Base-by-base conservation (phyloP, 192 early-diverging fungal species). In the Lobulomyces angularis region DNA sequence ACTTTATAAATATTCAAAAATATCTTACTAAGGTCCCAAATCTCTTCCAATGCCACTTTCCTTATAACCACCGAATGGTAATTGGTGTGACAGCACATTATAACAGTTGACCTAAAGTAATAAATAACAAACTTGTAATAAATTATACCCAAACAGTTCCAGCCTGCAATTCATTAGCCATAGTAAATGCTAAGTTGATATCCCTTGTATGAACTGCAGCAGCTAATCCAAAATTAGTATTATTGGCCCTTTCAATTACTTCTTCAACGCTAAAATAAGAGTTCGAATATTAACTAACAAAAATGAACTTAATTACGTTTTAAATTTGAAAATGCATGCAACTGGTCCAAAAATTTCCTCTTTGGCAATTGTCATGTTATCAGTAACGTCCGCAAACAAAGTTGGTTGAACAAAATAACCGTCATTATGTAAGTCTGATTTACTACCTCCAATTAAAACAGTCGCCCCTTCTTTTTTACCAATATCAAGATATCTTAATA, bases 311-410 rank as follows among this genome's bases (percentile, higher is more conserved):
- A 8, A 16, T 0, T 5, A 19, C 26, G 27, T 32, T 12, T 52
- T 33, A 30, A 61, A 90, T n/a, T 45, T 64, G 50, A 75, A 76
- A 21, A 95, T 61, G 8, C 74, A 80, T 24, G 80, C 82, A 20
- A 95, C 74, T 5, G 90, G 90, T 5, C 90, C 90, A 73, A 95
- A 95, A 5, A 83, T 88, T 52, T 96, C 92, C 53, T 91, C 84
- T 16, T 43, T 67, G 22, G 69, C 57, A 44, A 96, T 79, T 12
- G 48, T 49, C 70, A 82, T 80, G 24, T 65, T 61, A 23, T 75
- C 65, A 5, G 51, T 64, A 55, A 87, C 82, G 16, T 75, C 58
- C 1, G 69, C 61, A 22, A 90, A 57, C 14, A 94, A 69, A 1
- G 90, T 88, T 14, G 90, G 90, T 16, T 77, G 59, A 45, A 84